Evolutionary conservation across 768 basidiomycete species (phyloP).

Genomic region (Exidia glandulosa): DNA sequence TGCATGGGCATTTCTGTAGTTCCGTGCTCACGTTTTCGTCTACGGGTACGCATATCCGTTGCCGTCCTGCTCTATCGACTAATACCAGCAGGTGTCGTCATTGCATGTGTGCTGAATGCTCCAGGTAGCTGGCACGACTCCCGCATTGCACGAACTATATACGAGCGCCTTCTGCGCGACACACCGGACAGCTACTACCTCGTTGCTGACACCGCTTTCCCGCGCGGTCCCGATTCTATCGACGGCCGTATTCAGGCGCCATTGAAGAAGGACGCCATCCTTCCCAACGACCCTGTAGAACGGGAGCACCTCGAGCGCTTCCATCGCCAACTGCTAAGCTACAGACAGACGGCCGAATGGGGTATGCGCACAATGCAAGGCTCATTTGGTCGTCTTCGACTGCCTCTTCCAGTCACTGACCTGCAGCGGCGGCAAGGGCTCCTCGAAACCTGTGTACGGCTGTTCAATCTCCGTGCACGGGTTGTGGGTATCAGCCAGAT

Average conservation of each 20-base stretch:
- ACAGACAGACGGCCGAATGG: conserved; percentile 41
- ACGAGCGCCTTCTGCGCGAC: background rate
- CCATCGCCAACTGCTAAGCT: conserved; percentile 32
- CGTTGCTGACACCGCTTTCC: background rate
- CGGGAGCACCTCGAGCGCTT: conserved; percentile 15
- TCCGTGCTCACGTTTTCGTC: conserved; percentile 28
- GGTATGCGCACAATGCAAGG: conserved; percentile 35
- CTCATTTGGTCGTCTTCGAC: conserved; percentile 32
- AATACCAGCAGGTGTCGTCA: background rate
- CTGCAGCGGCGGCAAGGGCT: conserved; percentile 16
- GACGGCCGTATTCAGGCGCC: conserved; percentile 26
- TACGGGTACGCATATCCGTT: conserved; percentile 8
- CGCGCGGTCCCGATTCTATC: conserved; percentile 13
- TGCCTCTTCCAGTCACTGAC: conserved; percentile 29
- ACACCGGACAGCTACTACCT: background rate
- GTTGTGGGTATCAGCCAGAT: conserved; percentile 35
- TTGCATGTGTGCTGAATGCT: background rate
- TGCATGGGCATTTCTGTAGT: conserved; percentile 29
- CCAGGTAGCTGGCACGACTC: background rate
- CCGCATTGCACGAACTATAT: background rate
- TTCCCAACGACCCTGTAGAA: conserved; percentile 9
- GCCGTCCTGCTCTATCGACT: background rate
- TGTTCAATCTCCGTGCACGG: conserved; percentile 24
- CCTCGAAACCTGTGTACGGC: conserved; percentile 24
- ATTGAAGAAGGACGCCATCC: conserved; percentile 21